Conservation (phyloP, 768 basidiomycete genomes). For the Mycena vulgaris region DNA sequence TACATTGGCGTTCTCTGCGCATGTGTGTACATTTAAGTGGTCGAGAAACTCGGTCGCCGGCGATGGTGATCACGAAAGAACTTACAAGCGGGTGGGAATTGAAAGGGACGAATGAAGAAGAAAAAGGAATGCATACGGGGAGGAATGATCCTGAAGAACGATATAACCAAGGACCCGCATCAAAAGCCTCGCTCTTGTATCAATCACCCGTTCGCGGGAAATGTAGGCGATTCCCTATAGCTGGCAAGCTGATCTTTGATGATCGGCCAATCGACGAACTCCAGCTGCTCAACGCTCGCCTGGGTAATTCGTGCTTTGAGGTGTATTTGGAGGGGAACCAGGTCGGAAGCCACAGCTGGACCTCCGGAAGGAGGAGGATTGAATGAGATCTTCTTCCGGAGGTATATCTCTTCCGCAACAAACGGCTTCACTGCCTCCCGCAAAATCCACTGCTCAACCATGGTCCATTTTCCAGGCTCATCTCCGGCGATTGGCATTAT, state of each 20-base stretch:
- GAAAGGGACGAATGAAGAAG: too few relatives aligned
- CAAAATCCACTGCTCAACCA: conserved; percentile 27
- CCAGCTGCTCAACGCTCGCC: too few relatives aligned
- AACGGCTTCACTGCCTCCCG: too few relatives aligned
- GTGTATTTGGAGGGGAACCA: conserved; percentile 27
- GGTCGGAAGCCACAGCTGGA: conserved; percentile 4
- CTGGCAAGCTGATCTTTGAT: conserved; percentile 13
- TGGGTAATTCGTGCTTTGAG: conserved; percentile 29
- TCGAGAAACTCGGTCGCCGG: too few relatives aligned
- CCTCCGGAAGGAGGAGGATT: background rate
- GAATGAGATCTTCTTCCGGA: too few relatives aligned
- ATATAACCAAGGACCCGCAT: conserved; percentile 29
- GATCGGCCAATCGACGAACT: conserved; percentile 11
- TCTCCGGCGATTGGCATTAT: conserved; percentile 6
- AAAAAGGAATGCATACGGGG: too few relatives aligned
- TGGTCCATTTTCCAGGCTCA: conserved; percentile 12
- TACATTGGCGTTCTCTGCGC: too few relatives aligned
- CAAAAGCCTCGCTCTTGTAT: conserved; percentile 20
- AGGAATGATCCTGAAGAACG: conserved; percentile 30
- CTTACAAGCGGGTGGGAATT: too few relatives aligned
- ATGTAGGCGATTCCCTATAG: conserved; percentile 19
- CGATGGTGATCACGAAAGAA: too few relatives aligned
- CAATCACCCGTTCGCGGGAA: conserved; percentile 5
- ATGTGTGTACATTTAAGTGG: too few relatives aligned
- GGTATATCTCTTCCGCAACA: too few relatives aligned